phyloP scores from a whole-genome alignment of 176 grass and related monocot genomes.

The Typha latifolia region DNA sequence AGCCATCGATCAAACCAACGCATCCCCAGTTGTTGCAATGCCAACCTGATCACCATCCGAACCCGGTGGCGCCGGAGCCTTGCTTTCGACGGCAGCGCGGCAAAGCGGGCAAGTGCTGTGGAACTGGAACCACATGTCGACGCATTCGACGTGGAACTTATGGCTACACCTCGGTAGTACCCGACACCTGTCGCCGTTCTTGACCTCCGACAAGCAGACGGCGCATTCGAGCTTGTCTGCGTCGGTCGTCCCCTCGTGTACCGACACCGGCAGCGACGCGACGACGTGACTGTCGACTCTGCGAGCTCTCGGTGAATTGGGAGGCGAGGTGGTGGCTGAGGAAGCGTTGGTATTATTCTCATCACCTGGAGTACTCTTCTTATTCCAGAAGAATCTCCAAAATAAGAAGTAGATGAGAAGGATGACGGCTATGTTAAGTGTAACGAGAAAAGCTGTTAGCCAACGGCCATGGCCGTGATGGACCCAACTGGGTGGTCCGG shows the following conservation, averaged over 20 bases:
- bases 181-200: constrained; percentile 32
- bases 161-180: constrained; percentile 42
- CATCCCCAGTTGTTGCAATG: not conserved
- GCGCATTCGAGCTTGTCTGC: constrained; percentile 33
- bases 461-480: constrained; percentile 8
- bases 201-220: constrained; percentile 50
- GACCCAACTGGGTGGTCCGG: not conserved
- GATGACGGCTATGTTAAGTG: constrained; percentile 35
- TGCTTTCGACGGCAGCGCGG: constrained; percentile 29
- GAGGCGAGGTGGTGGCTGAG: not conserved
- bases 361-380: not conserved
- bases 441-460: constrained; percentile 29
- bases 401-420: constrained; percentile 50
- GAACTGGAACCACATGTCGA: constrained; percentile 39
- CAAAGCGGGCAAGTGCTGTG: constrained; percentile 65
- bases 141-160: constrained; percentile 51
- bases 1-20: not conserved
- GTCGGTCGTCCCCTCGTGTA: not conserved
- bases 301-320: not conserved
- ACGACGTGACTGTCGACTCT: constrained; percentile 6
- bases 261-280: constrained; percentile 31
- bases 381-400: constrained; percentile 37
- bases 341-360: not conserved
- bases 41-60: constrained; percentile 4
- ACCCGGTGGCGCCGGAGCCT: not conserved